Evolutionary conservation across 208 protist genomes (phyloP), one percentile per base, ranked within the genome.

Genomic region (Trypanosoma rangeli): DNA sequence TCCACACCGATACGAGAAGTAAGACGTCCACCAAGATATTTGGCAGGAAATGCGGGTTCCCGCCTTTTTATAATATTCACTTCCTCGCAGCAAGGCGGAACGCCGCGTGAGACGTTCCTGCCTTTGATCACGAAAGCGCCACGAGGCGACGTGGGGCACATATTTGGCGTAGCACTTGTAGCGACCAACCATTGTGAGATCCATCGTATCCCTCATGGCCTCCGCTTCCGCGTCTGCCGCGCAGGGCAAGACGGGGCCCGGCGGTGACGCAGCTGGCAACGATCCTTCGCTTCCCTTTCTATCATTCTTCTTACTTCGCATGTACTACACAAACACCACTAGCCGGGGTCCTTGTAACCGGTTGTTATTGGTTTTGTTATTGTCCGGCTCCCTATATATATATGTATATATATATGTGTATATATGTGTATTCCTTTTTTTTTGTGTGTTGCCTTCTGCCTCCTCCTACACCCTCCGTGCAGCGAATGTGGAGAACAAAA

Each of bases 401-500:
- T 63, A 4, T 48, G n/a, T 22, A 65, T 26, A 29, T 44, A 31
- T 53, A 20, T 50, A 15, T 50, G 10, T 50, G 10, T 50, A n/a
- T 50, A 50, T 50, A 50, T 50, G 10, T 50, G 4, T 22, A 50
- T 22, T 50, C 20, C 20, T 60, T n/a, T 20, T 29, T 39, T 20
- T 37, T 7, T n/a, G n/a, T n/a, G 33, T 37, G 33, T 37, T 7
- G 33, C 33, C 33, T 7, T 37, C 33, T 37, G 33, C 33, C 33
- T 2, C 33, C 33, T 37, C 33, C 33, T 37, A 37, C 7, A 9
- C 33, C 33, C 33, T 37, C 33, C 33, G 33, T 37, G 33, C 33
- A 37, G 22, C 39, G 12, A n/a, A 35, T 24, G 60, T 13, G 62
- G 44, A 59, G 42, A 70, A 48, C 55, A 73, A 76, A 35, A 69